Evolutionary conservation across 495 filamentous ascomycete species (phyloP).

Genomic region (Staphylotrichum longicolle): DNA sequence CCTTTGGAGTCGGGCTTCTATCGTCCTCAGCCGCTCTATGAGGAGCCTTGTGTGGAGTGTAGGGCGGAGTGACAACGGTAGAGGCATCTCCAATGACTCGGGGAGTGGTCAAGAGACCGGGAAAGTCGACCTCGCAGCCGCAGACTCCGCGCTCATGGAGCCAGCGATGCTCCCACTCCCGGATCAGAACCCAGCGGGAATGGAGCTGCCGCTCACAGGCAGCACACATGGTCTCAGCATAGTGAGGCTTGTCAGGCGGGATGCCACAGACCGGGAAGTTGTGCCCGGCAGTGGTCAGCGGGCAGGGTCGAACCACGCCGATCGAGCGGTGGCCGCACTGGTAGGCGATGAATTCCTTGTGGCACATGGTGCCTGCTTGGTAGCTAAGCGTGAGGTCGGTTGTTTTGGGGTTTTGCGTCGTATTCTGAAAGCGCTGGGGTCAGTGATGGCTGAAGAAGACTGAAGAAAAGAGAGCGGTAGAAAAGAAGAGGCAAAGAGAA

Average conservation of each 20-base stretch:
- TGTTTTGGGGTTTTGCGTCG: background rate
- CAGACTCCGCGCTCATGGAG: slow-evolving; percentile 48
- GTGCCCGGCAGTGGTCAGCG: slow-evolving; percentile 38
- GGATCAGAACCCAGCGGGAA: slow-evolving; percentile 39
- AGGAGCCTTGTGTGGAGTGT: background rate
- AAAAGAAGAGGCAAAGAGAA: background rate
- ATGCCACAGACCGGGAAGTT: slow-evolving; percentile 37
- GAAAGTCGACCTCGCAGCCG: slow-evolving; percentile 40
- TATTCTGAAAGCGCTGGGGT: background rate
- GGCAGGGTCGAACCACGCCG: slow-evolving; percentile 41
- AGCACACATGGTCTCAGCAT: slow-evolving; percentile 38
- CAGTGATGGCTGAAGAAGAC: background rate
- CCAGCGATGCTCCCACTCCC: slow-evolving; percentile 47
- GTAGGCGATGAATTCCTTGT: slow-evolving; percentile 44
- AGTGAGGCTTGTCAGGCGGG: slow-evolving; percentile 29
- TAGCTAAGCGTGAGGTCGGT: background rate
- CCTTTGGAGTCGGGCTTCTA: background rate
- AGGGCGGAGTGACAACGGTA: background rate
- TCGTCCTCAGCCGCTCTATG: background rate
- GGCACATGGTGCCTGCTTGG: slow-evolving; percentile 38
- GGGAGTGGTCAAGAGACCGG: slow-evolving; percentile 32
- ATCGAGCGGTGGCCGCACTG: slow-evolving; percentile 45
- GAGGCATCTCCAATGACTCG: slow-evolving; percentile 26
- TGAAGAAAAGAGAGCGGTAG: background rate
- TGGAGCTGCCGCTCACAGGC: slow-evolving; percentile 42